Evolutionary conservation across 306 rosid species (phyloP).

Genomic region (Fragaria nilgerrensis): DNA sequence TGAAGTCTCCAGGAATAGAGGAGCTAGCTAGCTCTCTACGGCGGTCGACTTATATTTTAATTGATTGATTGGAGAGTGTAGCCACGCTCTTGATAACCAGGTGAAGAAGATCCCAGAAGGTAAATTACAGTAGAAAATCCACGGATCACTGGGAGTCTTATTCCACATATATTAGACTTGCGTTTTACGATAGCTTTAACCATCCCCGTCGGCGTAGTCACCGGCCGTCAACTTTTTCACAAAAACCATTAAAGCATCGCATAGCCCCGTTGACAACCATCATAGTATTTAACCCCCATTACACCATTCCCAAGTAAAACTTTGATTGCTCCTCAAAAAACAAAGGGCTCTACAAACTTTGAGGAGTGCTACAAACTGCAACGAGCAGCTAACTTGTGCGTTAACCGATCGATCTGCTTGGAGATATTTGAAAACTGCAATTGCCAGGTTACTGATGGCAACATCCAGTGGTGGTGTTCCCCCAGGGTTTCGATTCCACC

Average conservation of each 20-base stretch:
- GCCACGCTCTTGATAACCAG: conserved; percentile 9
- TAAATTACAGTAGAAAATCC: neutral
- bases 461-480: conserved; percentile 90
- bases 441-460: conserved; percentile 39
- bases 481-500: conserved; percentile 93
- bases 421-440: neutral
- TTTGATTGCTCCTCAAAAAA: conserved; percentile 12
- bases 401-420: neutral
- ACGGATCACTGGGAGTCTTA: conserved; percentile 29
- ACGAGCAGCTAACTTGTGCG: neutral
- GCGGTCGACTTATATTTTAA: neutral
- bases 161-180: conserved; percentile 48
- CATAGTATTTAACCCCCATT: conserved; percentile 41
- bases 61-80: neutral
- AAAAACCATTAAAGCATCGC: conserved; percentile 19
- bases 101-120: neutral
- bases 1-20: neutral
- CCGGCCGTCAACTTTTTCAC: conserved; percentile 87
- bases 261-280: conserved; percentile 47
- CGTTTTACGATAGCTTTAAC: conserved; percentile 72
- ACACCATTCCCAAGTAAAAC: conserved; percentile 32
- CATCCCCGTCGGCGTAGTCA: conserved; percentile 91
- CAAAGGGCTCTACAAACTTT: neutral
- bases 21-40: neutral
- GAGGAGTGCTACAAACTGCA: conserved; percentile 1